Conservation (phyloP, 768 basidiomycete species). For the Paxillus ammoniavirescens region DNA sequence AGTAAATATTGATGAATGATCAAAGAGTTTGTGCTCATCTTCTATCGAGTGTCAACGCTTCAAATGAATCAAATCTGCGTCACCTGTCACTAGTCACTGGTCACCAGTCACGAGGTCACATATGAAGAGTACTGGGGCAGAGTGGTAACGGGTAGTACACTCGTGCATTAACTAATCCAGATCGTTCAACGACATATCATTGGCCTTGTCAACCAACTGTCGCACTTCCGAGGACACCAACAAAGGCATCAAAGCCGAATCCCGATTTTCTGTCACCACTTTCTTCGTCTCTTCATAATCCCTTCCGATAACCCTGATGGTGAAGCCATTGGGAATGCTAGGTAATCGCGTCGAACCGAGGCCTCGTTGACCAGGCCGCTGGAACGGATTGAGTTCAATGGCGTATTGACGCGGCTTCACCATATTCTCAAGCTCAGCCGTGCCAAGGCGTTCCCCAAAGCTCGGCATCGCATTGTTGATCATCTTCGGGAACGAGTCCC, state of each 20-base stretch:
- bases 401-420: conserved; percentile 26
- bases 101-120: no score
- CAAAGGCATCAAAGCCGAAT: background rate
- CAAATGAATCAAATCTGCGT: no score
- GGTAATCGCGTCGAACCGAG: conserved; percentile 26
- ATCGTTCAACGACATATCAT: conserved; percentile 23
- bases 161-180: conserved; percentile 20
- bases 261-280: background rate
- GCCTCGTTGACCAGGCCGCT: conserved; percentile 31
- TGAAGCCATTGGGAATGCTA: conserved; percentile 33
- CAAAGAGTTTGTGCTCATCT: background rate
- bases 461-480: conserved; percentile 24
- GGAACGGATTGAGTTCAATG: conserved; percentile 33
- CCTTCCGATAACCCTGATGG: conserved; percentile 25
- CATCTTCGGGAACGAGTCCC: conserved; percentile 29
- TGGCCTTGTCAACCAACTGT: conserved; percentile 13
- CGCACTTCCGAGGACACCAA: background rate
- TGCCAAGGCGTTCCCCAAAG: conserved; percentile 22
- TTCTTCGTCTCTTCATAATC: conserved; percentile 5
- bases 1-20: background rate
- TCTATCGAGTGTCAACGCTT: no score
- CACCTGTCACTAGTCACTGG: no score
- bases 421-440: conserved; percentile 20
- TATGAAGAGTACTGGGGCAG: no score
- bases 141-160: no score